Evolutionary conservation across 2,329 filamentous ascomycete genomes (phyloP).

Genomic region (Pezicula rhizophila): DNA sequence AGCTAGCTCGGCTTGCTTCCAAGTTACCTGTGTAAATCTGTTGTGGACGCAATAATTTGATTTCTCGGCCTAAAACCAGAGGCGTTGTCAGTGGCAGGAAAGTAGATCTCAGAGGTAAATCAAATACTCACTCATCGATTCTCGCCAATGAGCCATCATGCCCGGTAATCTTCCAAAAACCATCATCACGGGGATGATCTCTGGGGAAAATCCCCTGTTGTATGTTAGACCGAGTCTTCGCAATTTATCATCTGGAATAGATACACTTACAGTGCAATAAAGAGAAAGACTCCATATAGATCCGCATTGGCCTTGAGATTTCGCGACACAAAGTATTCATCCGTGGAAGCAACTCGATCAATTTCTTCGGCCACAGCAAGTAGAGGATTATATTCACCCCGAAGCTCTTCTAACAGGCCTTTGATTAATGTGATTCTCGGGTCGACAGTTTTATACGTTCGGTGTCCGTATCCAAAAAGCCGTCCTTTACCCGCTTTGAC

Average conservation of each 20-base stretch:
- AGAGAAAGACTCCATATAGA: slow-evolving; percentile 37
- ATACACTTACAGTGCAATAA: slow-evolving; percentile 34
- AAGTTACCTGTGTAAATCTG: too few species aligned
- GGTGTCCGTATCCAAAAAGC: too few species aligned
- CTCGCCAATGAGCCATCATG: slow-evolving; percentile 28
- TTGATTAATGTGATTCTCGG: slow-evolving; percentile 29
- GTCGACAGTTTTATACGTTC: slow-evolving; percentile 31
- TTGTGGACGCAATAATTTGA: too few species aligned
- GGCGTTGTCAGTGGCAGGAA: too few species aligned
- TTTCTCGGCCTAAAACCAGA: too few species aligned
- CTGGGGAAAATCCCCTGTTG: background rate
- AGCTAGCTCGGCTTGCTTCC: too few species aligned
- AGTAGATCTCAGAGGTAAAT: too few species aligned
- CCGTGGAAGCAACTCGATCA: slow-evolving; percentile 29
- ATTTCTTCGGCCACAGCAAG: slow-evolving; percentile 32
- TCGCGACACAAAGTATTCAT: slow-evolving; percentile 31
- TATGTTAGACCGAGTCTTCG: background rate
- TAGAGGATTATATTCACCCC: slow-evolving; percentile 24
- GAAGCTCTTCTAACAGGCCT: slow-evolving; percentile 21
- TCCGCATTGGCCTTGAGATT: slow-evolving; percentile 38
- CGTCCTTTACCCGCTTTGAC: slow-evolving; percentile 35
- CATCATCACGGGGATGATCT: background rate
- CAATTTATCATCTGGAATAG: background rate
- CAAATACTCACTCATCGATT: slow-evolving; percentile 22
- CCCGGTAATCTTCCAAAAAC: slow-evolving; percentile 14